Base-by-base conservation (phyloP, 2,329 filamentous ascomycete species). In the Penicillium oxalicum region DNA sequence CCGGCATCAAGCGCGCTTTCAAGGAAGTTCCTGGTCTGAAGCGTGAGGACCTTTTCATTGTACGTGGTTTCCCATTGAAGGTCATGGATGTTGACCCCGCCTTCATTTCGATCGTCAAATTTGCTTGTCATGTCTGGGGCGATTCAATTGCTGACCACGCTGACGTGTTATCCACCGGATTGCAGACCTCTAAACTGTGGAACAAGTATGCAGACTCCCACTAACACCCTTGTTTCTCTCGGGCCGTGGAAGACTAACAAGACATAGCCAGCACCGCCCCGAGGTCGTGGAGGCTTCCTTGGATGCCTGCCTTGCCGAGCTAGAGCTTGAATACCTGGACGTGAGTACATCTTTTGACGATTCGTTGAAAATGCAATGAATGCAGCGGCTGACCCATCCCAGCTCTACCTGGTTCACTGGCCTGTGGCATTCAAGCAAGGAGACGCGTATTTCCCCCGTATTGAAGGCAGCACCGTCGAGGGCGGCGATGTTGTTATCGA, bases 111-210 rank as follows among this genome's bases (percentile, higher is more conserved):
- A 18, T 18, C 18, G 18, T 18, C 18, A 18, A 18, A 18, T 18
- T 18, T 18, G 18, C 18, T 18, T 18, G 18, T 18, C 18, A 18
- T 18, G 18, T 18, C 18, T 18, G 18, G 18, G 18, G 18, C 18
- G 18, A 18, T 18, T 18, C 18, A 18, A 18, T 18, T 18, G 18
- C 18, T 18, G 18, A 18, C 18, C 18, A 18, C 18, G 18, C 18
- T 18, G 2, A 18, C 18, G 18, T 18, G 18, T 18, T 18, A 0
- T 26, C 34, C 13, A 4, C 27, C 34, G 26, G n/a, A 7, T 4
- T 7, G 47, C 42, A 70, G 67, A 82, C 80, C n/a, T 76, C 75
- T 53, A 84, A 84, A 69, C 69, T 83, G 9, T 83, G 79, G 79
- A 81, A 81, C 67, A 66, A 33, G 53, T 55, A 52, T 4, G 7